phyloP scores from a whole-genome alignment of 805 yeast species.

The Soucietia sequanensis region DNA sequence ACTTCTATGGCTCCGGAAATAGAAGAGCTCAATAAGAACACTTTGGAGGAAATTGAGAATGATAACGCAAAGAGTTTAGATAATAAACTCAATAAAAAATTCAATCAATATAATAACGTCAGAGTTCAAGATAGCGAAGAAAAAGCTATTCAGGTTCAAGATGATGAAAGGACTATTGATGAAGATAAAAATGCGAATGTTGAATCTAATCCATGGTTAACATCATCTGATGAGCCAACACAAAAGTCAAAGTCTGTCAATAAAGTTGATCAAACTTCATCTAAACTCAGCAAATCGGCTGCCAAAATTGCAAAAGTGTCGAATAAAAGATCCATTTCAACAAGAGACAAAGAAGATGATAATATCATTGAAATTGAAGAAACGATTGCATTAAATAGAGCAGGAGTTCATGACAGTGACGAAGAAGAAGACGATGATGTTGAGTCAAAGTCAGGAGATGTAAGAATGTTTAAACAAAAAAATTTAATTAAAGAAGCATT shows the following conservation, averaged over 20 bases:
- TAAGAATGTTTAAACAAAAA: slow-evolving; percentile 68
- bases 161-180: slow-evolving; percentile 9
- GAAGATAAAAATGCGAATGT: no score
- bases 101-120: slow-evolving; percentile 8
- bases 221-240: slow-evolving; percentile 14
- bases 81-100: slow-evolving; percentile 33
- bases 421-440: slow-evolving; percentile 33
- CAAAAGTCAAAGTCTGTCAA: slow-evolving; percentile 30
- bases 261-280: slow-evolving; percentile 35
- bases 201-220: slow-evolving; percentile 40
- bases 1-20: slow-evolving; percentile 36
- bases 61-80: slow-evolving; percentile 50
- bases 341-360: slow-evolving; percentile 26
- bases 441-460: slow-evolving; percentile 34
- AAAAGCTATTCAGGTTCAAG: slow-evolving; percentile 6
- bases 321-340: slow-evolving; percentile 31
- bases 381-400: slow-evolving; percentile 23
- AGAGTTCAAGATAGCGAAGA: slow-evolving; percentile 10
- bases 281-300: slow-evolving; percentile 38
- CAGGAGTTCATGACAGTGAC: slow-evolving; percentile 23
- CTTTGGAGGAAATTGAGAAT: slow-evolving; percentile 44
- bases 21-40: slow-evolving; percentile 31
- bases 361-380: slow-evolving; percentile 51
- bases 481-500: slow-evolving; percentile 88
- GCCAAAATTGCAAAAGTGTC: slow-evolving; percentile 35